A percentile compares a stretch with the other conserved stretches of the same genome.
Conservation (phyloP, 2,329 filamentous ascomycete species). For the Fusarium tupiense region DNA sequence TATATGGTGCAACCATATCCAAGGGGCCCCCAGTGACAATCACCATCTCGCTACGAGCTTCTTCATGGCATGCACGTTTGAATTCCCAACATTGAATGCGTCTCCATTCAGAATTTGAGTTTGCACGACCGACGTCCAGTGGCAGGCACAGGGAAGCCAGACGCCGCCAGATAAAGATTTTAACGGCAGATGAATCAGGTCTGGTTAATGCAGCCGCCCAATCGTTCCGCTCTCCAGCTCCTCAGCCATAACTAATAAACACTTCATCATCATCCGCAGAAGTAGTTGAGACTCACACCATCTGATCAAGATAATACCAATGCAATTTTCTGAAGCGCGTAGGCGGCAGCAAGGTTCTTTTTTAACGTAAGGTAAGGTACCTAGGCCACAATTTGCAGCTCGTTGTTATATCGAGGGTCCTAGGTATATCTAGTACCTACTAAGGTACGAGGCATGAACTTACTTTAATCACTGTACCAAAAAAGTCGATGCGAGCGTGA, state of each 20-base stretch:
- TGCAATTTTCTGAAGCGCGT: not conserved
- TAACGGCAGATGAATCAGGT: not conserved
- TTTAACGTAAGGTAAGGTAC: too few species aligned
- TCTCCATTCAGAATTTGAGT: not conserved
- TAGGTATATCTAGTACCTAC: not conserved
- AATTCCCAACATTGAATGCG: not conserved
- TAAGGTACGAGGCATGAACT: not conserved
- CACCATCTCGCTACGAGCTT: constrained; percentile 2
- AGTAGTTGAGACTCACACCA: not conserved
- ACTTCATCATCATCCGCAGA: not conserved
- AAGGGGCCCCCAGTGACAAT: not conserved
- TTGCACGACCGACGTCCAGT: not conserved
- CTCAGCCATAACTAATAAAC: not conserved
- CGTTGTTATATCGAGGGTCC: not conserved
- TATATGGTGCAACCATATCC: not conserved
- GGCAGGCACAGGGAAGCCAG: not conserved
- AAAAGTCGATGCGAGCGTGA: not conserved
- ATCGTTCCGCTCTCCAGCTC: not conserved
- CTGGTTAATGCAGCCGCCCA: not conserved
- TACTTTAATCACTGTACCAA: constrained; percentile 3
- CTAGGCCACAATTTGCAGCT: constrained; percentile 1
- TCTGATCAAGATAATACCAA: not conserved
- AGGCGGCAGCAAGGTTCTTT: not conserved
- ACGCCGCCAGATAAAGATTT: not conserved
- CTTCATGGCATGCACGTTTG: not conserved